phyloP scores from a whole-genome alignment of 352 stramenopile genomes.

The Phytopythium kandeliae region DNA sequence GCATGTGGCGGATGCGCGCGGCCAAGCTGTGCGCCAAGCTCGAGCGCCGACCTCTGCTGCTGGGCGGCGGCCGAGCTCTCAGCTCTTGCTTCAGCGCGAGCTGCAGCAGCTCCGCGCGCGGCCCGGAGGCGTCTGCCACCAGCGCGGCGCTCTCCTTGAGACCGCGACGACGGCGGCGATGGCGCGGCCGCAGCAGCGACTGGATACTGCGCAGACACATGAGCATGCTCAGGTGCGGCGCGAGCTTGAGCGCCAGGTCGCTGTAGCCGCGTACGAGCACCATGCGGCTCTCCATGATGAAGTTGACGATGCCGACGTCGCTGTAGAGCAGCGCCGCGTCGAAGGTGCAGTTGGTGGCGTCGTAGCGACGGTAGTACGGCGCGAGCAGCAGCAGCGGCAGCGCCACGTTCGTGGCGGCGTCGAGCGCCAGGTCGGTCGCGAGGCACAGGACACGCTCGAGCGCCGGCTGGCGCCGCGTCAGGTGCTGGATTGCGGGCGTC shows the following conservation, averaged over 20 bases:
- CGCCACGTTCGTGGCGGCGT: constrained; percentile 7
- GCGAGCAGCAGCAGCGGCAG: constrained; percentile 12
- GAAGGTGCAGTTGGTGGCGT: constrained; percentile 6
- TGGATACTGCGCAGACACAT: constrained; percentile 11
- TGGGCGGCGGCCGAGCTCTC: no score
- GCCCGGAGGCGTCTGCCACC: not conserved
- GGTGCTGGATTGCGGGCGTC: constrained; percentile 9
- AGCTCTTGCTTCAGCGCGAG: not conserved
- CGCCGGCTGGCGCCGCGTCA: constrained; percentile 3
- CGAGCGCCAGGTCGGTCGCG: constrained; percentile 9
- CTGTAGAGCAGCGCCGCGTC: constrained; percentile 10
- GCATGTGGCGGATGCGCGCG: constrained; percentile 2
- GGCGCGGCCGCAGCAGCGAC: constrained; percentile 6
- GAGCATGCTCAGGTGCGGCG: constrained; percentile 17
- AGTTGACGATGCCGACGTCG: constrained; percentile 15
- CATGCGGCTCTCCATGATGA: constrained; percentile 19
- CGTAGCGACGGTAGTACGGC: constrained; percentile 11
- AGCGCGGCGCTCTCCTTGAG: not conserved
- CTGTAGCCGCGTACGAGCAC: constrained; percentile 10
- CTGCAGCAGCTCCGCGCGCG: not conserved
- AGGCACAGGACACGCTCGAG: constrained; percentile 18
- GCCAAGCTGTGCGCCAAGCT: not conserved
- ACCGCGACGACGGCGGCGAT: no score
- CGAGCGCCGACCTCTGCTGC: no score
- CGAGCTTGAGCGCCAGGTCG: constrained; percentile 14